phyloP scores from a whole-genome alignment of 345 rosid species.

The Hirschfeldia incana region DNA sequence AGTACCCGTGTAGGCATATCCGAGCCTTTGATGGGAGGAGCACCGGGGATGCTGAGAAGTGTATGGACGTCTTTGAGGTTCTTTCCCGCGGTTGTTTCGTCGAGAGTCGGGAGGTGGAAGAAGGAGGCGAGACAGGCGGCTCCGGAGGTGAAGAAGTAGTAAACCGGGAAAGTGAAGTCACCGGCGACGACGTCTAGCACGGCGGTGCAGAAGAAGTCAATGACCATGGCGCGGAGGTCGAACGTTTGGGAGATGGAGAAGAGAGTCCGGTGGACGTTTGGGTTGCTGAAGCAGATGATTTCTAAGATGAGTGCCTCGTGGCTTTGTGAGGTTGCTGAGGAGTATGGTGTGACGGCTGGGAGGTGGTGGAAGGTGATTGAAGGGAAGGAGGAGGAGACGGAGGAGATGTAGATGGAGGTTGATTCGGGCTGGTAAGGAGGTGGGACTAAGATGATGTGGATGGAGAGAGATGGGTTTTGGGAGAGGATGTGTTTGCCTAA shows the following conservation, averaged over 20 bases:
- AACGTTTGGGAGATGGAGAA: slow-evolving; percentile 36
- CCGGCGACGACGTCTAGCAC: slow-evolving; percentile 39
- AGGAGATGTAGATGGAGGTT: slow-evolving; percentile 36
- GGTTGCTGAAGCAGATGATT: slow-evolving; percentile 42
- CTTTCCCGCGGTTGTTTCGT: slow-evolving; percentile 32
- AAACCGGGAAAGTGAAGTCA: slow-evolving; percentile 45
- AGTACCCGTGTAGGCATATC: slow-evolving; percentile 30
- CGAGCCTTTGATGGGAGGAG: slow-evolving; percentile 37
- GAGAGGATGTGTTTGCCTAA: slow-evolving; percentile 54
- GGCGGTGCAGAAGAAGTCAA: slow-evolving; percentile 52
- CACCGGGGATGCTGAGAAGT: slow-evolving; percentile 46
- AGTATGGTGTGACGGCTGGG: slow-evolving; percentile 37
- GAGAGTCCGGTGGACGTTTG: slow-evolving; percentile 45
- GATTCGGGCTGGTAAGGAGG: slow-evolving; percentile 49
- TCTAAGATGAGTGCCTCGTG: slow-evolving; percentile 42
- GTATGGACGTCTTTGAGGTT: slow-evolving; percentile 45
- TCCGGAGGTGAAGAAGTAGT: slow-evolving; percentile 50
- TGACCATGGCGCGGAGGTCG: slow-evolving; percentile 39
- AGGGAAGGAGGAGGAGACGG: slow-evolving; percentile 42
- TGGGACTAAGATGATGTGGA: slow-evolving; percentile 49
- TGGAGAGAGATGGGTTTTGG: slow-evolving; percentile 50
- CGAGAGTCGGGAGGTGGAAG: slow-evolving; percentile 42
- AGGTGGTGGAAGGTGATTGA: slow-evolving; percentile 55
- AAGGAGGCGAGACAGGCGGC: slow-evolving; percentile 41
- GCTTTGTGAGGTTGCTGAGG: slow-evolving; percentile 30